These are phyloP conservation scores for Yamadazyma diospyri DNA, from an alignment of 1,139 yeast genomes.

Conservation along the genomic window DNA sequence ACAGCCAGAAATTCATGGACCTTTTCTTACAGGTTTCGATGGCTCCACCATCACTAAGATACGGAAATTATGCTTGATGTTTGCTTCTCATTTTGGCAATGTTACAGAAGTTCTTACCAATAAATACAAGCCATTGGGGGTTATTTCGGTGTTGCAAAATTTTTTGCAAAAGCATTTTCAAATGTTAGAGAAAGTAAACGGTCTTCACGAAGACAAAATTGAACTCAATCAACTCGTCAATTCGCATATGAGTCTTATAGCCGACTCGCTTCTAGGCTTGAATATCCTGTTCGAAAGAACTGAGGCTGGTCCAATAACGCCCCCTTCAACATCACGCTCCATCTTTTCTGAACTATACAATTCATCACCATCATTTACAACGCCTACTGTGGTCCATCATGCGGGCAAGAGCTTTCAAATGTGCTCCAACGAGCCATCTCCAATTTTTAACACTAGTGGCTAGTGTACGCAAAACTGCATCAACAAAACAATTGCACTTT, in stretches of 20 bases:
- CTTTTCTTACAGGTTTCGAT: constrained; percentile 54
- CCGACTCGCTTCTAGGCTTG: not conserved
- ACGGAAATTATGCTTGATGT: constrained; percentile 42
- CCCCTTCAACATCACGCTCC: not conserved
- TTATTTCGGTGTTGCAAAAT: constrained; percentile 36
- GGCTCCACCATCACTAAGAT: constrained; percentile 37
- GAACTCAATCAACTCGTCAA: not conserved
- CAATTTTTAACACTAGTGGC: no score
- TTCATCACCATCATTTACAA: no score
- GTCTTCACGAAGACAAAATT: constrained; percentile 1
- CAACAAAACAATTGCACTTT: no score
- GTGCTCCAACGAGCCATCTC: no score
- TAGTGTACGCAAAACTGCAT: no score
- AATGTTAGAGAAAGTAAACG: not conserved
- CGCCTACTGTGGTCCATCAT: no score
- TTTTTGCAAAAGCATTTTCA: constrained; percentile 22
- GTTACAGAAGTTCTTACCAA: constrained; percentile 55
- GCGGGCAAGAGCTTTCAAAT: no score
- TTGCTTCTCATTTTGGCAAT: constrained; percentile 42
- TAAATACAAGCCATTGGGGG: constrained; percentile 48
- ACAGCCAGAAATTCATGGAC: not conserved
- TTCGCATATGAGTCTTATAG: not conserved
- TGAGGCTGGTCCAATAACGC: not conserved
- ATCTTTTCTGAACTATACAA: no score
- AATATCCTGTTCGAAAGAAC: not conserved